Evolutionary conservation across 2,329 filamentous ascomycete genomes (phyloP), one percentile per base, ranked within the genome.

Genomic region (Dothideomycetes sp.): DNA sequence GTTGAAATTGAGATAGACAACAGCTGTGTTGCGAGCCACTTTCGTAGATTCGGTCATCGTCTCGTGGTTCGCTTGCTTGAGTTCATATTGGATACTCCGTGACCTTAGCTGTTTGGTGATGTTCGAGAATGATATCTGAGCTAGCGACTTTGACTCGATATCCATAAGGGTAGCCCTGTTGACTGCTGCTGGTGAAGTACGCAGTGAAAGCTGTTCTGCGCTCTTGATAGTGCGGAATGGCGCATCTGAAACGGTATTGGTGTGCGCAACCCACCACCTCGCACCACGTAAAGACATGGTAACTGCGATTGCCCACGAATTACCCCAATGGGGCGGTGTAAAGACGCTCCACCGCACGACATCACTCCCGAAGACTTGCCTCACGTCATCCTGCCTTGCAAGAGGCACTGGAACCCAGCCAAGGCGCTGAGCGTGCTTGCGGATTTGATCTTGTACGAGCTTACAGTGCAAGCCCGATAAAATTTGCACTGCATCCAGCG

Each of bases 261-360:
- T 58, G 58, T 81, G 72, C 39, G 85, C 66, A 44, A 88, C 64
- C 77, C 81, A 88, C 84, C 84, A 94, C 45, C 72, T 72, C 54
- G 91, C 84, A 38, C 84, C 84, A 52, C 72, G 70, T 53, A 83
- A 68, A 54, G 80, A 79, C 55, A 86, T 70, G 38, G 77, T 77
- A 34, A 82, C 71, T 47, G 79, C 78, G 30, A 93, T 63, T 46
- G 79, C 75, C 84, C 85, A 94, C 38, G 73, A 66, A 11, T 72
- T 56, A 8, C 69, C 70, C 84, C 88, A 94, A n/a, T 75, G 77
- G 42, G 67, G 66, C 50, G 78, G 79, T 51, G 72, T 75, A 46
- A 93, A 79, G 63, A 87, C 83, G 12, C 78, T 66, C 27, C 74
- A 67, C 42, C 79, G 76, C 44, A 78, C 70, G 37, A 77, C 66